Evolutionary conservation across 2,329 filamentous ascomycete species (phyloP).

Genomic region (Alternaria gansuensis): DNA sequence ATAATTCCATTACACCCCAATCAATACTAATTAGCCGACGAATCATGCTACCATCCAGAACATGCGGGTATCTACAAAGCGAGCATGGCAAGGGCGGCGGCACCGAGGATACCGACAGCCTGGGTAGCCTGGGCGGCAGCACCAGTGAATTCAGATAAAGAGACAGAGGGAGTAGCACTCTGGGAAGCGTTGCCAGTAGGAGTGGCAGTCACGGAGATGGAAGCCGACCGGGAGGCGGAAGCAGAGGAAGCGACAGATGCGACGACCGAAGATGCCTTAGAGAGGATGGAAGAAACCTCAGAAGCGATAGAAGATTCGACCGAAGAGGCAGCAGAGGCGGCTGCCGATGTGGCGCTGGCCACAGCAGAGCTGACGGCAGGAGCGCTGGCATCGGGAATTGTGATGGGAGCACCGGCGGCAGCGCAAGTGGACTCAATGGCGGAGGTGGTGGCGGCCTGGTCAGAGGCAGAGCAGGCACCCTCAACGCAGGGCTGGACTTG

Average conservation of each 20-base stretch:
- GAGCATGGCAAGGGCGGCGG: constrained; percentile 48
- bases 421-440: constrained; percentile 47
- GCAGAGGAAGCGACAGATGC: constrained; percentile 21
- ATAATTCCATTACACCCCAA: constrained; percentile 9
- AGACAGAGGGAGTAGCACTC: constrained; percentile 15
- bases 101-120: constrained; percentile 47
- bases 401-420: constrained; percentile 44
- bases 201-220: constrained; percentile 17
- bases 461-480: constrained; percentile 51
- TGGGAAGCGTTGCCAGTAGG: constrained; percentile 14
- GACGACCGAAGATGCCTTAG: constrained; percentile 23
- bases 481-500: constrained; percentile 59
- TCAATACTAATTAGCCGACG: background rate
- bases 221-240: constrained; percentile 21
- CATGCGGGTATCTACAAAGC: constrained; percentile 42
- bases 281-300: constrained; percentile 19
- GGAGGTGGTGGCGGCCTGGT: constrained; percentile 48
- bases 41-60: background rate
- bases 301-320: constrained; percentile 20
- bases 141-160: constrained; percentile 45
- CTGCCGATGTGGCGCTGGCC: constrained; percentile 7
- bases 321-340: constrained; percentile 18
- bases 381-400: constrained; percentile 33
- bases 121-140: constrained; percentile 47
- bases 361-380: constrained; percentile 22